phyloP scores from a whole-genome alignment of 2,329 filamentous ascomycete species.

The Alternaria incomplexa region DNA sequence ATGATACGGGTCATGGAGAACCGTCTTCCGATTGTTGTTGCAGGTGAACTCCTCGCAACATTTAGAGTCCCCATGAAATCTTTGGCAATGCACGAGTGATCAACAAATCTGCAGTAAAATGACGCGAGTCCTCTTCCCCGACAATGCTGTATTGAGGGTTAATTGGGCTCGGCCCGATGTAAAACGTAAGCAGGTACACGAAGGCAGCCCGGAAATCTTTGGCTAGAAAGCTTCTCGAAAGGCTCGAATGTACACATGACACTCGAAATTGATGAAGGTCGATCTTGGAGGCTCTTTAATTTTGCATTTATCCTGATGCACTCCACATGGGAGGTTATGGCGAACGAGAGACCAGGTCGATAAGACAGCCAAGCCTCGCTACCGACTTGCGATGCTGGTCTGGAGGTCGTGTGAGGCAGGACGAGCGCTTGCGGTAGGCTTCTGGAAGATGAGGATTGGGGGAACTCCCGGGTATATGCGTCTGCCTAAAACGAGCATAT shows the following conservation, averaged over 20 bases:
- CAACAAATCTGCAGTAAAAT: slow-evolving; percentile 1
- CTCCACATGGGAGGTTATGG: slow-evolving; percentile 16
- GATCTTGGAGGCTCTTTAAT: slow-evolving; percentile 29
- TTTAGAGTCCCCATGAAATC: neutral
- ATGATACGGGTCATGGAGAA: neutral
- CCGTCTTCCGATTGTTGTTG: neutral
- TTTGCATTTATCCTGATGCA: slow-evolving; percentile 30
- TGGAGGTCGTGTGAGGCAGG: neutral
- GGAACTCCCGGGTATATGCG: slow-evolving; percentile 3
- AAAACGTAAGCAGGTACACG: slow-evolving; percentile 18
- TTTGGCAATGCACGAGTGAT: slow-evolving; percentile 2
- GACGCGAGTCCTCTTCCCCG: neutral
- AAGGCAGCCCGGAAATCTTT: slow-evolving; percentile 17
- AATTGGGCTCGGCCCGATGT: slow-evolving; percentile 1
- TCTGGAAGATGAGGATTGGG: slow-evolving; percentile 24
- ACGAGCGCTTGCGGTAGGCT: slow-evolving; percentile 20
- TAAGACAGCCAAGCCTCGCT: slow-evolving; percentile 12
- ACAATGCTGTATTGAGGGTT: slow-evolving; percentile 11
- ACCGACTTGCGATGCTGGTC: slow-evolving; percentile 7
- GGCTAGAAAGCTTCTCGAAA: slow-evolving; percentile 31
- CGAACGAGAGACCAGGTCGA: slow-evolving; percentile 12
- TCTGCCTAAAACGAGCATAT: neutral
- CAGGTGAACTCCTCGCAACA: neutral
- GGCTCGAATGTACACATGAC: slow-evolving; percentile 26
- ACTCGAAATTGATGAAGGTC: slow-evolving; percentile 25